Conservation (phyloP, 2,329 filamentous ascomycete species). For the Elsinoe necatrix region DNA sequence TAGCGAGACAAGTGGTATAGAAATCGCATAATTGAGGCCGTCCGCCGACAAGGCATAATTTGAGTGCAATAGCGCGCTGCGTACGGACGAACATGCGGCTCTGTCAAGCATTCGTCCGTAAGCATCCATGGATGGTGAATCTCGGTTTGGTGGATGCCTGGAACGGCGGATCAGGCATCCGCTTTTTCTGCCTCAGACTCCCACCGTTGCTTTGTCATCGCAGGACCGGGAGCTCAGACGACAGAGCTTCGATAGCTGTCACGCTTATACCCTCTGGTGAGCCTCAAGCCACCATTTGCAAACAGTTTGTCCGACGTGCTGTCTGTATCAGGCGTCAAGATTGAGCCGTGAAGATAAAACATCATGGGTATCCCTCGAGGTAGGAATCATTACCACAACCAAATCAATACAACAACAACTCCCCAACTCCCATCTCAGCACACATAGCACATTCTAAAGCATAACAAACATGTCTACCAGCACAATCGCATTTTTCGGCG, state of each 20-base stretch:
- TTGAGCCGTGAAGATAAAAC: neutral
- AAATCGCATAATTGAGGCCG: too few relatives aligned
- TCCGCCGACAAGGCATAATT: neutral
- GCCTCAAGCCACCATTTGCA: neutral
- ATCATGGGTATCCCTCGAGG: neutral
- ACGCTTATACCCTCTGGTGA: neutral
- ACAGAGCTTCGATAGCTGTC: neutral
- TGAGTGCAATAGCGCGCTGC: neutral
- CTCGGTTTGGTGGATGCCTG: neutral
- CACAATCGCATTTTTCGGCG: conserved; percentile 45
- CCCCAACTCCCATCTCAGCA: neutral
- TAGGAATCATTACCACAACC: neutral
- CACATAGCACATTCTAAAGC: neutral
- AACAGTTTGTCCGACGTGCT: neutral
- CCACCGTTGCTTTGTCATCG: neutral
- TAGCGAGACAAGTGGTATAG: neutral
- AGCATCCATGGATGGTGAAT: neutral
- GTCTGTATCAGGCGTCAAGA: neutral
- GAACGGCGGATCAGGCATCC: neutral
- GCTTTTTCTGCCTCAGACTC: neutral
- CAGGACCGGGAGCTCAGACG: neutral
- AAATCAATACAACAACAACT: neutral
- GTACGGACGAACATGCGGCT: neutral
- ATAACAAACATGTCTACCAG: conserved; percentile 14
- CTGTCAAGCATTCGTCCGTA: neutral